Conservation (phyloP, 352 stramenopile genomes). For the Globisporangium ultimum region DNA sequence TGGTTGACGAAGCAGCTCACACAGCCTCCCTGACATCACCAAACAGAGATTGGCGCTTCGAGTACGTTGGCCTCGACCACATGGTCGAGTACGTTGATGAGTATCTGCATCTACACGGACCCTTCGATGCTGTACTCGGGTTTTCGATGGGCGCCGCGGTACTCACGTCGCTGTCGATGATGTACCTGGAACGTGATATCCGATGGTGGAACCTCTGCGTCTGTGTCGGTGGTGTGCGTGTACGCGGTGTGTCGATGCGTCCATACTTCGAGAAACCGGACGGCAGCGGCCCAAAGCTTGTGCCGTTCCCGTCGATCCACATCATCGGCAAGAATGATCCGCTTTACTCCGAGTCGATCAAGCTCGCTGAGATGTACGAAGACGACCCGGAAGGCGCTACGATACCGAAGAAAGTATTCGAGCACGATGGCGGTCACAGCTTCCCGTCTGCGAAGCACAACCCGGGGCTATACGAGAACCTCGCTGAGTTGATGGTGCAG, state of each 20-base stretch:
- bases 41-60: conserved; percentile 1
- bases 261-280: conserved; percentile 31
- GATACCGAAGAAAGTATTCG: conserved; percentile 26
- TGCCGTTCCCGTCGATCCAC: conserved; percentile 29
- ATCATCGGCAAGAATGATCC: conserved; percentile 54
- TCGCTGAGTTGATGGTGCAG: conserved; percentile 25
- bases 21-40: not conserved
- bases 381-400: conserved; percentile 19
- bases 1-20: too few species aligned
- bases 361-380: conserved; percentile 36
- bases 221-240: conserved; percentile 31
- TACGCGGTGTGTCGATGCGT: conserved; percentile 21
- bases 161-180: conserved; percentile 57
- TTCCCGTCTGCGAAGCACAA: conserved; percentile 49
- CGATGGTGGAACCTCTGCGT: conserved; percentile 48
- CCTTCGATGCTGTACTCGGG: conserved; percentile 62
- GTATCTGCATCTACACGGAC: conserved; percentile 44
- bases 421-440: conserved; percentile 45
- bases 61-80: conserved; percentile 23
- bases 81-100: conserved; percentile 51
- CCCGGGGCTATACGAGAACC: conserved; percentile 31
- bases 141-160: conserved; percentile 76
- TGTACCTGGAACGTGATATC: conserved; percentile 33
- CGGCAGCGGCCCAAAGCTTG: conserved; percentile 14
- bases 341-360: conserved; percentile 25